Evolutionary conservation across 1,284 basidiomycete genomes (phyloP).

Genomic region (Cryptococcus wingfieldii): DNA sequence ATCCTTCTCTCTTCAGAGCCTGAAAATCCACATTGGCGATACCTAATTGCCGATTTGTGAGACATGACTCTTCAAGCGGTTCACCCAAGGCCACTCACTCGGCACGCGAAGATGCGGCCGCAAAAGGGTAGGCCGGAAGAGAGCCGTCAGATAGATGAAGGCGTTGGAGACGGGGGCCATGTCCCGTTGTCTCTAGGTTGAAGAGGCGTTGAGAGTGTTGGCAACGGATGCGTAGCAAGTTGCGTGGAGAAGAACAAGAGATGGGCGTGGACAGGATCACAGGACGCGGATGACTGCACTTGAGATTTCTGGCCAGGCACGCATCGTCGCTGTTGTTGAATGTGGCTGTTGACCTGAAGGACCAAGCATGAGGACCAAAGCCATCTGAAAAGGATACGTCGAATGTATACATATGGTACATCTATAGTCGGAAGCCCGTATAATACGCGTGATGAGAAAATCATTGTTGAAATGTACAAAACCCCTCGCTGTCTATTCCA

Average conservation of each 20-base stretch:
- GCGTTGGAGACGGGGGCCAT: constrained; percentile 56
- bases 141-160: constrained; percentile 66
- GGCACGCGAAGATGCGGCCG: constrained; percentile 67
- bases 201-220: no score
- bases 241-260: no score
- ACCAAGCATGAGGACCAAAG: background rate
- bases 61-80: background rate
- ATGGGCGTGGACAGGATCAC: no score
- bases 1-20: constrained; percentile 71
- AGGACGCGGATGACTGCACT: no score
- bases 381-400: background rate
- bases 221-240: no score
- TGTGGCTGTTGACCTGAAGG: no score
- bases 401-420: background rate
- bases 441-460: background rate
- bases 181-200: background rate
- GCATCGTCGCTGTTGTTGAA: no score
- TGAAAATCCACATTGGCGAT: constrained; percentile 82
- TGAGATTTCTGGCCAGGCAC: no score
- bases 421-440: background rate
- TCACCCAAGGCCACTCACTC: constrained; percentile 54
- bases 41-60: constrained; percentile 54
- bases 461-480: background rate
- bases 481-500: constrained; percentile 27
- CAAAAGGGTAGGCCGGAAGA: constrained; percentile 67